Evolutionary conservation across 495 filamentous ascomycete genomes (phyloP), one percentile per base, ranked within the genome.

Genomic region (Annulohypoxylon maeteangense): DNA sequence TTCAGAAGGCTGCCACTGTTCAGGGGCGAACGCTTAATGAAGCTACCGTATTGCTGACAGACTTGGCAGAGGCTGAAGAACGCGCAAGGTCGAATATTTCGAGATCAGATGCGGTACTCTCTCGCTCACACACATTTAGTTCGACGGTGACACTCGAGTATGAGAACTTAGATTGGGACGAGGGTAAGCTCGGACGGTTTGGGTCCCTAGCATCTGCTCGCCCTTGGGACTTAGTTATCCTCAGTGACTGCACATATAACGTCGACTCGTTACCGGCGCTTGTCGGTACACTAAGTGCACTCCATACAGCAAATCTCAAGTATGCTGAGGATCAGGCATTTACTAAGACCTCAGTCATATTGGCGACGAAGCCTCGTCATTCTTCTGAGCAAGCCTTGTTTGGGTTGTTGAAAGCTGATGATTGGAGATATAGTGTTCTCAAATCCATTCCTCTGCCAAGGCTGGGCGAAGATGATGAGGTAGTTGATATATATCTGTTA

Each of bases 211-310:
- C 82, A 4, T 73, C 72, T 25, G 74, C 80, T 1, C 78, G 77
- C 23, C 70, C 75, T 0, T 89, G 90, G 79, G 91, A 97, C 76
- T 72, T 98, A 32, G 83, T 98, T 22, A 77, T 97, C 4, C 84
- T 97, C 1, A 92, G 93, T 16, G 95, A 99, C 75, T 98, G 95
- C 82, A 99, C 94, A 10, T 99, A 99, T 81, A 99, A 98, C 77
- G 84, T 88, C 32, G 93, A 95, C 76, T 92, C 89, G 47, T 81
- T 93, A 36, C 91, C 91, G 14, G 85, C 88, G 8, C 82, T 99
- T 34, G 92, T 98, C 3, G 80, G 82, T 36, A 92, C 91, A 0
- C 81, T 99, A 12, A 77, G 80, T 18, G 81, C 81, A 7, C 75
- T 97, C 18, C 76, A 80, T 23, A 16, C 42, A 7, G 45, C 62